phyloP scores from a whole-genome alignment of 1,284 basidiomycete species.

The Papiliotrema laurentii region DNA sequence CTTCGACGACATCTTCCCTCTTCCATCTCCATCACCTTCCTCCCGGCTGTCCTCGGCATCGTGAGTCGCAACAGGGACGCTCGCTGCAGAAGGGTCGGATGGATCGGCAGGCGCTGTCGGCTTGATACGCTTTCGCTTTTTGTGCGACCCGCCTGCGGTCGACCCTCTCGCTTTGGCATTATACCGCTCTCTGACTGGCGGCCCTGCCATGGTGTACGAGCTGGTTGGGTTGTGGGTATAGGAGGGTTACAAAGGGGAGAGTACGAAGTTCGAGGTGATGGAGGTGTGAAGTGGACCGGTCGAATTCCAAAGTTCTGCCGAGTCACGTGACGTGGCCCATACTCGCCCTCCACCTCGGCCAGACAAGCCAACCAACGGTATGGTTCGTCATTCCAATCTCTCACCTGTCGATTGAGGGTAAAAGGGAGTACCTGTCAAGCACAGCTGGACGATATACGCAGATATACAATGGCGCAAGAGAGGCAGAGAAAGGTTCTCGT shows the following conservation, averaged over 20 bases:
- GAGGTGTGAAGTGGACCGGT: too few relatives aligned
- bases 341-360: too few relatives aligned
- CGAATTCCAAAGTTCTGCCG: too few relatives aligned
- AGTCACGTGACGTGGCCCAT: too few relatives aligned
- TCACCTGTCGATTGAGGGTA: too few relatives aligned
- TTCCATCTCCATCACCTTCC: slow-evolving; percentile 26
- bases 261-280: too few relatives aligned
- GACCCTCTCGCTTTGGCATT: slow-evolving; percentile 47
- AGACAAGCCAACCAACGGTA: too few relatives aligned
- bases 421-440: too few relatives aligned
- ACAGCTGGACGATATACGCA: too few relatives aligned
- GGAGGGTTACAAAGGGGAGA: too few relatives aligned
- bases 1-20: slow-evolving; percentile 42
- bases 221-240: too few relatives aligned
- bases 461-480: neutral
- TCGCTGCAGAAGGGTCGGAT: slow-evolving; percentile 32
- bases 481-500: slow-evolving; percentile 47
- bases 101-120: slow-evolving; percentile 43
- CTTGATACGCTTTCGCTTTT: slow-evolving; percentile 37
- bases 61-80: slow-evolving; percentile 33
- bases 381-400: too few relatives aligned
- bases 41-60: slow-evolving; percentile 46
- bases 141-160: slow-evolving; percentile 39
- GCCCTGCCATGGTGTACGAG: slow-evolving; percentile 33
- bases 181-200: slow-evolving; percentile 41